Conservation (phyloP, 73 alveolate genomes). For the Paramecium sexaurelia region DNA sequence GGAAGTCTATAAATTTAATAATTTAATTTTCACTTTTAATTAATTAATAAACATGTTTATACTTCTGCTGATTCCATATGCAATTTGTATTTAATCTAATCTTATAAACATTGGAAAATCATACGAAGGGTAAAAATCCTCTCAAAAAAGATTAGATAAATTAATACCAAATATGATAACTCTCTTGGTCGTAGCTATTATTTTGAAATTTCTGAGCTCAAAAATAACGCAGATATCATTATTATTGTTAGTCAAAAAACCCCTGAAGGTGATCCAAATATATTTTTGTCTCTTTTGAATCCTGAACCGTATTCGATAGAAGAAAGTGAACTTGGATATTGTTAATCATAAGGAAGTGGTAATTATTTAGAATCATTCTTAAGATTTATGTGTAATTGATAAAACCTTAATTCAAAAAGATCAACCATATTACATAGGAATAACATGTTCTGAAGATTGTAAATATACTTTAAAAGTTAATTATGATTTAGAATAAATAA, state of each 20-base stretch:
- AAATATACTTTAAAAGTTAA: not conserved
- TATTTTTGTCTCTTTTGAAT: not conserved
- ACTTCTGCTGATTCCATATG: no score
- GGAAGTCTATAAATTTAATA: no score
- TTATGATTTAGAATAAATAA: not conserved
- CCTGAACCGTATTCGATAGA: not conserved
- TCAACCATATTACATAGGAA: not conserved
- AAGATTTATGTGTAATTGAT: not conserved
- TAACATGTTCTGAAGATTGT: not conserved
- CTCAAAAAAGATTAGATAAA: no score
- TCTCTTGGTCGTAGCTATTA: no score
- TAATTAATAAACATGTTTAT: no score
- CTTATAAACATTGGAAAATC: no score
- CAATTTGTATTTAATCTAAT: no score
- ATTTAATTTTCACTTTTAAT: no score
- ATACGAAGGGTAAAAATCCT: no score
- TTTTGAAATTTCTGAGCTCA: not conserved
- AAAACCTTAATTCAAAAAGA: not conserved
- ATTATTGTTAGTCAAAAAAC: not conserved
- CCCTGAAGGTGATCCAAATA: not conserved
- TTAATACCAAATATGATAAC: no score
- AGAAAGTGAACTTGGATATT: not conserved
- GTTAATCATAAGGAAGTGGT: not conserved
- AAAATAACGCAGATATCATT: not conserved
- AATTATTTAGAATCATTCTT: not conserved